Evolutionary conservation across 805 yeast species (phyloP).

Genomic region (Scheffersomyces stipitis): DNA sequence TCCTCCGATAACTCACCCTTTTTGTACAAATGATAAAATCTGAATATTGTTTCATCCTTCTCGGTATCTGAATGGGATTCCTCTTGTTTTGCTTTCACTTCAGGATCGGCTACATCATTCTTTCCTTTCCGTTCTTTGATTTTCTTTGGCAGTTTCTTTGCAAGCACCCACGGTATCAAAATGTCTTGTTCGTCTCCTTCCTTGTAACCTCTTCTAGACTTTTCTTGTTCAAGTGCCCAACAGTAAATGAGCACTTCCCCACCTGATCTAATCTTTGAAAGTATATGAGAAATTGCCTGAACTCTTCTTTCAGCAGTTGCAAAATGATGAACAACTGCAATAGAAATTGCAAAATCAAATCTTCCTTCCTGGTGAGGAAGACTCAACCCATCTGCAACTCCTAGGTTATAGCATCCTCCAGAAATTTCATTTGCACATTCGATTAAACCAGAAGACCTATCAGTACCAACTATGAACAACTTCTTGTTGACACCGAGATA

Average conservation of each 20-base stretch:
- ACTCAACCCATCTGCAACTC: slow-evolving; percentile 78
- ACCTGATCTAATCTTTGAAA: slow-evolving; percentile 53
- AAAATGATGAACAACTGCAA: slow-evolving; percentile 95
- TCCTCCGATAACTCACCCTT: slow-evolving; percentile 81
- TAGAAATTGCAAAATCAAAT: slow-evolving; percentile 87
- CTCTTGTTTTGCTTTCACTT: not conserved
- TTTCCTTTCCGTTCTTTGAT: slow-evolving; percentile 13
- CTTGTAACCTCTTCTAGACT: slow-evolving; percentile 84
- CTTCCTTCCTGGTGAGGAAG: slow-evolving; percentile 38
- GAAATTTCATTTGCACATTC: slow-evolving; percentile 56
- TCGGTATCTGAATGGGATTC: slow-evolving; percentile 18
- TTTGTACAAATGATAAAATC: slow-evolving; percentile 86
- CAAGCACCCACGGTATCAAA: slow-evolving; percentile 92
- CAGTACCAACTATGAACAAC: slow-evolving; percentile 71
- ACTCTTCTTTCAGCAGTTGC: slow-evolving; percentile 79
- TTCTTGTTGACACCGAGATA: slow-evolving; percentile 72
- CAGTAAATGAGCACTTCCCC: slow-evolving; percentile 84
- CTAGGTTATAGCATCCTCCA: slow-evolving; percentile 47
- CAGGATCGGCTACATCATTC: slow-evolving; percentile 6
- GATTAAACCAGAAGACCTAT: slow-evolving; percentile 68
- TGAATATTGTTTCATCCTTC: slow-evolving; percentile 71
- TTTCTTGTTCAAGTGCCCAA: slow-evolving; percentile 95
- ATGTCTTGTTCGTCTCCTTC: slow-evolving; percentile 93
- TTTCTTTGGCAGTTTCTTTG: slow-evolving; percentile 44
- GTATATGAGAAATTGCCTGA: slow-evolving; percentile 68